Conservation (phyloP, 2,329 filamentous ascomycete genomes). For the Rhynchosporium graminicola region DNA sequence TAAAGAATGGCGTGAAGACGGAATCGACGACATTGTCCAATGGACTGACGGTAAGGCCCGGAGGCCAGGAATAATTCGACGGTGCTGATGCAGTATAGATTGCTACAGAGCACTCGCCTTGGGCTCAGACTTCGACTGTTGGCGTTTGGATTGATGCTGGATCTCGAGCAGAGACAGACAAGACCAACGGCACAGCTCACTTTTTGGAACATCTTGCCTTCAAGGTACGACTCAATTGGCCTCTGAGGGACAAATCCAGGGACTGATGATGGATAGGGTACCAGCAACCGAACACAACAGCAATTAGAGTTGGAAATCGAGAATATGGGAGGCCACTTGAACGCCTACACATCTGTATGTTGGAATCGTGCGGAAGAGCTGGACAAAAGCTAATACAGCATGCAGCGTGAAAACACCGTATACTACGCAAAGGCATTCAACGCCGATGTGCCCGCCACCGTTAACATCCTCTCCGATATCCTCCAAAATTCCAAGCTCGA, state of each 20-base stretch:
- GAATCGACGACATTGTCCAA: slow-evolving; percentile 96
- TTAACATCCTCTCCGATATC: slow-evolving; percentile 98
- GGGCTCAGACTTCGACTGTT: slow-evolving; percentile 96
- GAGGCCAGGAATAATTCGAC: neutral
- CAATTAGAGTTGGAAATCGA: slow-evolving; percentile 99
- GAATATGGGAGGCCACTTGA: slow-evolving; percentile 99
- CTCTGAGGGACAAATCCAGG: slow-evolving; percentile 16
- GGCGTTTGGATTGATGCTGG: slow-evolving; percentile 99
- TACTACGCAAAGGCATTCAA: slow-evolving; percentile 99
- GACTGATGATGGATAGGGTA: slow-evolving; percentile 62
- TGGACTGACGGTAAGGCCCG: slow-evolving; percentile 78
- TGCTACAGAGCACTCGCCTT: slow-evolving; percentile 96
- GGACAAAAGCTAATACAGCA: slow-evolving; percentile 28
- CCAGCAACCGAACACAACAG: slow-evolving; percentile 89
- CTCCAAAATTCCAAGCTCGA: slow-evolving; percentile 99
- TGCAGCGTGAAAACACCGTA: slow-evolving; percentile 95
- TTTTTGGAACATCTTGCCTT: slow-evolving; percentile 99
- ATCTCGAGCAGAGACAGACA: slow-evolving; percentile 95
- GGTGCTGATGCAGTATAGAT: slow-evolving; percentile 61
- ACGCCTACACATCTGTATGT: slow-evolving; percentile 97
- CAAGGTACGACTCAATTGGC: slow-evolving; percentile 67
- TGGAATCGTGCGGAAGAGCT: slow-evolving; percentile 34
- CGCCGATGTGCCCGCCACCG: slow-evolving; percentile 90
- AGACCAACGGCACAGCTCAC: slow-evolving; percentile 98
- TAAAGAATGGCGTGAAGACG: slow-evolving; percentile 71